A percentile compares a stretch with the other conserved stretches of the same genome.
Conservation (phyloP, 2,329 filamentous ascomycete species). For the Epichloe aotearoae region DNA sequence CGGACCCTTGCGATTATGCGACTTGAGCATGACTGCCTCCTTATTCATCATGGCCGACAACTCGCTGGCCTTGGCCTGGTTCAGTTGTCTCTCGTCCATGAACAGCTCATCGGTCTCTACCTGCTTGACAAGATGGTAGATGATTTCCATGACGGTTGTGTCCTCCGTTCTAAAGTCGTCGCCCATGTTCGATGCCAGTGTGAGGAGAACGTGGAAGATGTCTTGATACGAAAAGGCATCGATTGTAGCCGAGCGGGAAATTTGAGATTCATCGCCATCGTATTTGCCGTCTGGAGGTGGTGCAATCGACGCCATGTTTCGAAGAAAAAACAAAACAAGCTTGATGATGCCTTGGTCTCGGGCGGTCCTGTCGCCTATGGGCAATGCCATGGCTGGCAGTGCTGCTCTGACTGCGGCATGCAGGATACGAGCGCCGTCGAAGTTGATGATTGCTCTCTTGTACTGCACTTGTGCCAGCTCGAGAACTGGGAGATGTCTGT, state of each 20-base stretch:
- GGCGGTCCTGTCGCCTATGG: slow-evolving; percentile 59
- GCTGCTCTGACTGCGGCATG: slow-evolving; percentile 70
- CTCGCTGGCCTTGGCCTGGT: slow-evolving; percentile 56
- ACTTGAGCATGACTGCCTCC: slow-evolving; percentile 70
- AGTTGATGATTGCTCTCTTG: slow-evolving; percentile 79
- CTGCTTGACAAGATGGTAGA: slow-evolving; percentile 88
- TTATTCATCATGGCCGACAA: slow-evolving; percentile 63
- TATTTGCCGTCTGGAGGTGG: slow-evolving; percentile 59
- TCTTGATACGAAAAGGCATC: slow-evolving; percentile 85
- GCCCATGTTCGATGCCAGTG: slow-evolving; percentile 81
- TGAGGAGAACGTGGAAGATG: slow-evolving; percentile 73
- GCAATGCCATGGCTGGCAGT: slow-evolving; percentile 71
- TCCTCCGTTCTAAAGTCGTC: slow-evolving; percentile 89
- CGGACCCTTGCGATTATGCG: slow-evolving; percentile 64
- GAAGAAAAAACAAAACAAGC: slow-evolving; percentile 74
- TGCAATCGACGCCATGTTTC: slow-evolving; percentile 77
- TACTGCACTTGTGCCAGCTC: slow-evolving; percentile 80
- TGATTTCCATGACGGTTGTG: slow-evolving; percentile 74
- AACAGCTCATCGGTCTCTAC: slow-evolving; percentile 77
- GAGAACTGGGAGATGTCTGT: slow-evolving; percentile 80
- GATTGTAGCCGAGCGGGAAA: slow-evolving; percentile 77
- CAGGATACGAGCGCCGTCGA: slow-evolving; percentile 62
- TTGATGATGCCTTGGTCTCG: slow-evolving; percentile 90
- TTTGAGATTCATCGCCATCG: slow-evolving; percentile 80
- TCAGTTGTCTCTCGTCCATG: slow-evolving; percentile 62